Conservation (phyloP, 75 land plant genomes). For the Isoetes taiwanensis region DNA sequence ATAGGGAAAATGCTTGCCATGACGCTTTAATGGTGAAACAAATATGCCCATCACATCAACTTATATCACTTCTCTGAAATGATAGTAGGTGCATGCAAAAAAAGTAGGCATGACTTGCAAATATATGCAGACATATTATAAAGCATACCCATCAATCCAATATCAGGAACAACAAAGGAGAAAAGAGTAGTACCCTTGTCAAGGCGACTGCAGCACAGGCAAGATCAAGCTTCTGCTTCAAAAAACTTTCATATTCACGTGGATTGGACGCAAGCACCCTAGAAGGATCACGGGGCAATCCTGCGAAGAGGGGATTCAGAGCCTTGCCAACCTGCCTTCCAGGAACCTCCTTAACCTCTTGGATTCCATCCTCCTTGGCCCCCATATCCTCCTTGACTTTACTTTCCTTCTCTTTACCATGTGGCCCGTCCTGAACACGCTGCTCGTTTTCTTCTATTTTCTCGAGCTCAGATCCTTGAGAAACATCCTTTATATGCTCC, state of each 20-base stretch:
- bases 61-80: too few relatives aligned
- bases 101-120: too few relatives aligned
- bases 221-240: conserved; percentile 54
- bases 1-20: too few relatives aligned
- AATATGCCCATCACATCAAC: too few relatives aligned
- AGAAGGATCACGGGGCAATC: conserved; percentile 13
- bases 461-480: too few relatives aligned
- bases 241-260: conserved; percentile 46
- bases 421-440: conserved; percentile 2
- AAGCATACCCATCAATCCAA: too few relatives aligned
- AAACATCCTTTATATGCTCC: not conserved
- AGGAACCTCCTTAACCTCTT: conserved; percentile 4
- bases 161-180: too few relatives aligned
- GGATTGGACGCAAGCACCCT: conserved; percentile 25
- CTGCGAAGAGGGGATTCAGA: conserved; percentile 26
- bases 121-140: too few relatives aligned
- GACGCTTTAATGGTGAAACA: too few relatives aligned
- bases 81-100: too few relatives aligned
- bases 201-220: conserved; percentile 85
- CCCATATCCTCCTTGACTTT: conserved; percentile 18
- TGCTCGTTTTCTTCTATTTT: not conserved
- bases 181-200: conserved; percentile 29
- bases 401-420: not conserved
- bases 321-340: conserved; percentile 13
- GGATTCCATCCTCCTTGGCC: conserved; percentile 5